phyloP scores from a whole-genome alignment of 345 rosid species.

The Aegle marmelos region DNA sequence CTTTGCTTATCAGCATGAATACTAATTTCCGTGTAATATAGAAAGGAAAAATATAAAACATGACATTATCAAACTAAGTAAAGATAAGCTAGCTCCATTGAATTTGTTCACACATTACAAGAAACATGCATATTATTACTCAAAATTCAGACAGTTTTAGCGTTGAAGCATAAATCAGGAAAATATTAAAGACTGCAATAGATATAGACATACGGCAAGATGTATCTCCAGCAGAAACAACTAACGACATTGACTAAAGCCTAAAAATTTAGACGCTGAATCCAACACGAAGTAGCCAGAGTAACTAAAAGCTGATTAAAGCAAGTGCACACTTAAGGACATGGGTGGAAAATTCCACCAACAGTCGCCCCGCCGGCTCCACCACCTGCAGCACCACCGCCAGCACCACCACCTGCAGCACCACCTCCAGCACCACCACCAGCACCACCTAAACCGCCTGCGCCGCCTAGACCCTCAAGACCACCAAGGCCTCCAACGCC shows the following conservation, averaged over 20 bases:
- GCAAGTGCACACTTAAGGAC: slow-evolving; percentile 7
- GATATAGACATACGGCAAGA: too few relatives aligned
- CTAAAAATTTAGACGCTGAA: neutral
- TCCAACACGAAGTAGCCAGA: too few relatives aligned
- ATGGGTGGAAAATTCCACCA: slow-evolving; percentile 24
- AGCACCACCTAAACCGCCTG: slow-evolving; percentile 28
- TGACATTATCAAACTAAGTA: too few relatives aligned
- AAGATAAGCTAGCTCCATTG: neutral
- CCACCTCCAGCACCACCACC: slow-evolving; percentile 31
- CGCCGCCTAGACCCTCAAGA: slow-evolving; percentile 27
- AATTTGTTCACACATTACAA: neutral
- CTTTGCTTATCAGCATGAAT: too few relatives aligned
- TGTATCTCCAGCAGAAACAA: neutral
- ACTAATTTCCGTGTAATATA: too few relatives aligned
- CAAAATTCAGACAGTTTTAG: neutral
- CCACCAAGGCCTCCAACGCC: slow-evolving; percentile 57
- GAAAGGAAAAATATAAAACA: too few relatives aligned
- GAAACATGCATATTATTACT: neutral
- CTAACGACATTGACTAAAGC: neutral
- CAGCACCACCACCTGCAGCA: slow-evolving; percentile 18
- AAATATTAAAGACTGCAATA: neutral
- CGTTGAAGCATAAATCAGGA: neutral
- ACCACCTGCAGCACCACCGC: slow-evolving; percentile 22
- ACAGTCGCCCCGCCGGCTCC: slow-evolving; percentile 26
- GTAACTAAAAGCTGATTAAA: neutral